Percentiles rank a stretch among this genome's conserved stretches.
Conservation (phyloP, 2,329 filamentous ascomycete genomes). For the Xylariomycetidae sp. region DNA sequence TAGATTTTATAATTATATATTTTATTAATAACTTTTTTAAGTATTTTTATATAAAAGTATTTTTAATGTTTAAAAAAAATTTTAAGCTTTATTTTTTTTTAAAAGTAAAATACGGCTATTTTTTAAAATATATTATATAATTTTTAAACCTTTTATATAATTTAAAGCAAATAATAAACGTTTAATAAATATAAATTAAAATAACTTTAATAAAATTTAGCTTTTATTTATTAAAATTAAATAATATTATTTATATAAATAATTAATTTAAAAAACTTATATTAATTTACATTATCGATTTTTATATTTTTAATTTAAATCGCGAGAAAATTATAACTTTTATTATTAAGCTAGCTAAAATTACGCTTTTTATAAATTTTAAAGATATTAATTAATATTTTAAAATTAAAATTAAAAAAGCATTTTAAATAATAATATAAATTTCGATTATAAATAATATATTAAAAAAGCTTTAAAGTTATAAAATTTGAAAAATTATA, state of each 20-base stretch:
- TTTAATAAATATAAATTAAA: not conserved
- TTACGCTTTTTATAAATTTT: not conserved
- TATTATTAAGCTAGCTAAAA: not conserved
- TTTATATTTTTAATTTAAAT: too few species aligned
- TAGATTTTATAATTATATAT: too few species aligned
- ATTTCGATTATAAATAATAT: not conserved
- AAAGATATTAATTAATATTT: not conserved
- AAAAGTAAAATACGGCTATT: not conserved
- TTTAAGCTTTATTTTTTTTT: not conserved
- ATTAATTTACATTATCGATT: too few species aligned
- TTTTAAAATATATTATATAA: not conserved
- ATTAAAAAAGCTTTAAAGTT: conserved; percentile 1
- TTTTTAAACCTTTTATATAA: not conserved
- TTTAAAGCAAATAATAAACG: not conserved
- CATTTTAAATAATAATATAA: not conserved
- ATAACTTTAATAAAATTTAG: conserved; percentile 1
- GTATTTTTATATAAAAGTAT: not conserved
- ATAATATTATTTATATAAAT: conserved; percentile 1
- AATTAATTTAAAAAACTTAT: too few species aligned
- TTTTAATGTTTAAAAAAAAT: not conserved
- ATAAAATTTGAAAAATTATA: not conserved
- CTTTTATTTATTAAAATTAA: conserved; percentile 1
- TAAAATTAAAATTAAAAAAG: not conserved
- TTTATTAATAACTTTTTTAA: not conserved
- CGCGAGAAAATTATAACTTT: too few species aligned